Evolutionary conservation across 1,284 basidiomycete genomes (phyloP), one percentile per base, ranked within the genome.

Genomic region (Fomitiporia mediterranea): DNA sequence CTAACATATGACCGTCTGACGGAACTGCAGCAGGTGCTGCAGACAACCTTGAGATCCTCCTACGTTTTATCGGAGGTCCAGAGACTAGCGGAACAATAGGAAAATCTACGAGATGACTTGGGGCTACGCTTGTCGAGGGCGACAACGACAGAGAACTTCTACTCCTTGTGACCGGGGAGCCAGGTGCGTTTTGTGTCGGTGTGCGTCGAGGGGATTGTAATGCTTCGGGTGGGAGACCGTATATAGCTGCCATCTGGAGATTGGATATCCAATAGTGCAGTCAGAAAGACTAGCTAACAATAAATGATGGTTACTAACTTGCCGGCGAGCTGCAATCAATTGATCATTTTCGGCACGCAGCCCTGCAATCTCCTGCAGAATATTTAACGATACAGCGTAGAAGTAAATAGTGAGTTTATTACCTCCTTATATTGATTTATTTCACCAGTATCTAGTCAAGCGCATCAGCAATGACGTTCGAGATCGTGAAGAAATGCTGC

Each of bases 211-310:
- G 56, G 2, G 56, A 58, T 3, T 17, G 15, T 4, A 39, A 19
- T 15, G 51, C 27, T n/a, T 53, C 38, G 19, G 44, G 7, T n/a
- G 56, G 43, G 15, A 57, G 32, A 15, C 56, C 56, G 21, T 58
- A 58, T 11, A 58, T 58, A 11, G 35, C 51, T 15, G 56, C 56
- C 56, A 58, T 58, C 56, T 58, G 37, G 8, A 27, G 34, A 46
- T 23, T 13, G 39, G 27, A 44, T n/a, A 27, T 40, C n/a, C 5
- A 17, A 13, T n/a, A n/a, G n/a, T n/a, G n/a, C n/a, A n/a, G 23
- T 30, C 28, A 13, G 4, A 48, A 27, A 30, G 5, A 30, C 46
- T 17, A 30, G 27, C 34, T 48, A 30, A 15, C 46, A 30, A 15
- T 25, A 17, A n/a, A n/a, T n/a, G n/a, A n/a, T n/a, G n/a, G n/a